Evolutionary conservation across 371 early-diverging fungal species (phyloP).

Genomic region (Choanephora cucurbitarum): DNA sequence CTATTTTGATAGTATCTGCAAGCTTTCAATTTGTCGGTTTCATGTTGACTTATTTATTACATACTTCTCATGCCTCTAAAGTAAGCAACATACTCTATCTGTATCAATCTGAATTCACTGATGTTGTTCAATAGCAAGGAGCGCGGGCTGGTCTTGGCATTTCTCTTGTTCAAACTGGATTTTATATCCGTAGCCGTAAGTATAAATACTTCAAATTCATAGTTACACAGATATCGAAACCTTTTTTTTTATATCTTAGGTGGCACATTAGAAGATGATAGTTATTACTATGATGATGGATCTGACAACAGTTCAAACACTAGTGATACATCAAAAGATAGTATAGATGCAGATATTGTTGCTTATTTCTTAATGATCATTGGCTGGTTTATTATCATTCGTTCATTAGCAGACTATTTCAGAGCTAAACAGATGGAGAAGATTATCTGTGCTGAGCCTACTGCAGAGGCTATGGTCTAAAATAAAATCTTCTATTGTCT

Average conservation of each 20-base stretch:
- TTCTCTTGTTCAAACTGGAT: slow-evolving; percentile 54
- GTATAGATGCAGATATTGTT: slow-evolving; percentile 24
- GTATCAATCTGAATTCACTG: too few species aligned
- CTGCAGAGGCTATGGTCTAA: slow-evolving; percentile 32
- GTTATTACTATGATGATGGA: slow-evolving; percentile 14
- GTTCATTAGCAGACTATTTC: slow-evolving; percentile 51
- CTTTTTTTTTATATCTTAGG: slow-evolving; percentile 6
- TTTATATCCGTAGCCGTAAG: slow-evolving; percentile 55
- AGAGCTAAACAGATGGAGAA: slow-evolving; percentile 54
- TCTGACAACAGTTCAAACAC: slow-evolving; percentile 3
- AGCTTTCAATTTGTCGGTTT: slow-evolving; percentile 76
- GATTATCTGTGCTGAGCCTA: slow-evolving; percentile 39
- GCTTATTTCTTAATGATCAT: slow-evolving; percentile 55
- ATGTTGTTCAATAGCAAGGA: slow-evolving; percentile 44
- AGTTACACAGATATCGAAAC: background rate
- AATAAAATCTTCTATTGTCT: slow-evolving; percentile 3
- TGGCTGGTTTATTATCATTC: slow-evolving; percentile 58
- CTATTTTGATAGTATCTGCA: slow-evolving; percentile 54
- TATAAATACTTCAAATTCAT: background rate
- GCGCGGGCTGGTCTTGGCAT: slow-evolving; percentile 65
- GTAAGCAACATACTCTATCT: slow-evolving; percentile 17
- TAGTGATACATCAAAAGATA: slow-evolving; percentile 13
- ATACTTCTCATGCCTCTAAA: slow-evolving; percentile 68
- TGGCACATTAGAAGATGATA: slow-evolving; percentile 30
- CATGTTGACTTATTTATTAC: slow-evolving; percentile 67